Conservation (phyloP, 148 eudicot genomes). For the Suaeda aralocaspica region DNA sequence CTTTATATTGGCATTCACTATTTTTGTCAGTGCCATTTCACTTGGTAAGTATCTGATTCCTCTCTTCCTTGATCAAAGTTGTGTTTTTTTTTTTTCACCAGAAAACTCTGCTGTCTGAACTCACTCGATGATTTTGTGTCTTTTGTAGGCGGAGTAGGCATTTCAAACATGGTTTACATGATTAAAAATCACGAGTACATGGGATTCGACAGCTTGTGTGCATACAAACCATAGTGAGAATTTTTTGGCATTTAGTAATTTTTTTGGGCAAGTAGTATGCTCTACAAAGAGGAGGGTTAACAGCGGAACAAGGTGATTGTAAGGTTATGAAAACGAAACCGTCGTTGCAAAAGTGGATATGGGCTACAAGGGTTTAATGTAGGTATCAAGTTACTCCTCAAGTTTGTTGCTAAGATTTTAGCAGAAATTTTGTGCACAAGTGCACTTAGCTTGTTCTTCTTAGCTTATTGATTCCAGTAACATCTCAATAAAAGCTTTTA, state of each 20-base stretch:
- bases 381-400: neutral
- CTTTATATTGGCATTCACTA: slow-evolving; percentile 59
- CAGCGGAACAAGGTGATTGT: neutral
- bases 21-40: slow-evolving; percentile 56
- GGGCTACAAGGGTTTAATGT: neutral
- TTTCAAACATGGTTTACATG: slow-evolving; percentile 32
- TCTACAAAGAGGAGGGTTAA: neutral
- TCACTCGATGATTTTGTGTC: neutral
- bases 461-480: neutral
- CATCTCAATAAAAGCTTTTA: neutral
- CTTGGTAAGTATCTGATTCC: slow-evolving; percentile 37
- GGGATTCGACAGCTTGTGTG: slow-evolving; percentile 46
- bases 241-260: neutral
- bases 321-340: neutral
- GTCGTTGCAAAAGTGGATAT: neutral
- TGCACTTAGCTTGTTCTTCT: neutral
- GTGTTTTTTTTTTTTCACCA: neutral
- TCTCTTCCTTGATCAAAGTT: neutral
- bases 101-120: neutral
- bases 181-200: slow-evolving; percentile 41
- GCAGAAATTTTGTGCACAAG: slow-evolving; percentile 10
- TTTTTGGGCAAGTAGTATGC: slow-evolving; percentile 6
- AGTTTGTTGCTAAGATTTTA: neutral
- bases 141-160: slow-evolving; percentile 43
- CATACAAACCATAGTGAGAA: slow-evolving; percentile 17